A percentile compares a stretch with the other conserved stretches of the same genome.
phyloP scores from a whole-genome alignment of 768 basidiomycete species.

The Dioszegia hungarica region DNA sequence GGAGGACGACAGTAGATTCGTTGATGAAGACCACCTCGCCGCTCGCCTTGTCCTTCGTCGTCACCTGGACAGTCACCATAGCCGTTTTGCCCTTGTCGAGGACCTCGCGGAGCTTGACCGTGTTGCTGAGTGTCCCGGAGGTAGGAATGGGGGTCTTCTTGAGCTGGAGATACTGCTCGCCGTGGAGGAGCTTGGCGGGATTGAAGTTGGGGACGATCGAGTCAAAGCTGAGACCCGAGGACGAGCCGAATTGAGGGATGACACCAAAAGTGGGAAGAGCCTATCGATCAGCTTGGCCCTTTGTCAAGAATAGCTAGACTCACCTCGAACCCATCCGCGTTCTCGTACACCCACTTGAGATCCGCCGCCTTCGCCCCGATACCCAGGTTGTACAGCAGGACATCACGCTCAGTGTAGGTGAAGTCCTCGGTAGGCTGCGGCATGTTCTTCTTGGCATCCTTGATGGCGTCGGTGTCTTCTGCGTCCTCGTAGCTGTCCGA shows the following conservation, averaged over 20 bases:
- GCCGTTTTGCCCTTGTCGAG: conserved; percentile 76
- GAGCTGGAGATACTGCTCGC: conserved; percentile 90
- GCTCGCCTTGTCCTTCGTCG: conserved; percentile 72
- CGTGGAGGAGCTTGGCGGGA: conserved; percentile 93
- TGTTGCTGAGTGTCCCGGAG: conserved; percentile 68
- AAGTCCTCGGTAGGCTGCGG: conserved; percentile 56
- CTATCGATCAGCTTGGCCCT: conserved; percentile 25
- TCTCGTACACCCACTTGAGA: conserved; percentile 85
- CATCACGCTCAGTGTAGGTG: conserved; percentile 78
- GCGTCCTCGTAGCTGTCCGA: conserved; percentile 54
- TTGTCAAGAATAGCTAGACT: conserved; percentile 6
- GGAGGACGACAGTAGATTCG: conserved; percentile 83
- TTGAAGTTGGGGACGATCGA: conserved; percentile 89
- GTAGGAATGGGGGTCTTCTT: conserved; percentile 78
- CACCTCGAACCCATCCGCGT: conserved; percentile 68
- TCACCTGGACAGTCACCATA: conserved; percentile 70
- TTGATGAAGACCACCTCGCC: conserved; percentile 86
- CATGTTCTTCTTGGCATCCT: conserved; percentile 65
- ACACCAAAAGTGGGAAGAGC: conserved; percentile 93
- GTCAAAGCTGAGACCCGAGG: conserved; percentile 64
- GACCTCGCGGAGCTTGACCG: conserved; percentile 60
- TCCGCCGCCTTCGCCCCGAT: conserved; percentile 90
- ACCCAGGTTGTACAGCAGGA: conserved; percentile 92
- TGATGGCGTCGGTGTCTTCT: conserved; percentile 77
- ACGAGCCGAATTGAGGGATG: conserved; percentile 79